These are phyloP conservation scores for Cornus controversa DNA, from an alignment of 148 eudicot species.

Conservation along the genomic window DNA sequence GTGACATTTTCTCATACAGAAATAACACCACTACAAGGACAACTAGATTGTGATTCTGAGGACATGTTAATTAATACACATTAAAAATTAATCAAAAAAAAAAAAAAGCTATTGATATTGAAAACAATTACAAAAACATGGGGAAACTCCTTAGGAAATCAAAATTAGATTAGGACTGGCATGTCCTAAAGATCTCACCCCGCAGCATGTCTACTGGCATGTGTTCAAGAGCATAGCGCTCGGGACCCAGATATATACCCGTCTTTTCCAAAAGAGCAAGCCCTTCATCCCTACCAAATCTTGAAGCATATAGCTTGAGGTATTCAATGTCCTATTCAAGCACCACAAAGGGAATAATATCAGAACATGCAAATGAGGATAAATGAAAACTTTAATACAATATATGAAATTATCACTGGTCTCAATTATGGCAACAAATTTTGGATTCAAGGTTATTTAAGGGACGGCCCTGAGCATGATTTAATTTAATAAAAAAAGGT, in stretches of 20 bases:
- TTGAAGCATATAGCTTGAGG: constrained; percentile 81
- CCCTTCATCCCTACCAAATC: constrained; percentile 83
- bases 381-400: not conserved
- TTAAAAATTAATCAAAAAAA: not conserved
- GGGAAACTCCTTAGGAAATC: not conserved
- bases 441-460: not conserved
- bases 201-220: constrained; percentile 87
- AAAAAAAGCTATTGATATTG: not conserved
- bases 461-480: no score
- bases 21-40: not conserved
- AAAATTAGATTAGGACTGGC: constrained; percentile 42
- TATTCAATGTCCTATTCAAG: constrained; percentile 79
- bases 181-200: constrained; percentile 78
- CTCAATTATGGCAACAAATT: not conserved
- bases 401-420: not conserved
- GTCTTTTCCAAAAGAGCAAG: constrained; percentile 71
- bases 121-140: not conserved
- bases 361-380: not conserved
- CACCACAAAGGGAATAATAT: not conserved
- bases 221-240: constrained; percentile 86
- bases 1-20: not conserved
- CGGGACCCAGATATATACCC: constrained; percentile 78
- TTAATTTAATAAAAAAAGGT: not conserved
- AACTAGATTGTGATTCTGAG: not conserved
- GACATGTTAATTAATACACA: not conserved